phyloP scores from a whole-genome alignment of 2,329 filamentous ascomycete genomes.

The Lecanicillium sp. region DNA sequence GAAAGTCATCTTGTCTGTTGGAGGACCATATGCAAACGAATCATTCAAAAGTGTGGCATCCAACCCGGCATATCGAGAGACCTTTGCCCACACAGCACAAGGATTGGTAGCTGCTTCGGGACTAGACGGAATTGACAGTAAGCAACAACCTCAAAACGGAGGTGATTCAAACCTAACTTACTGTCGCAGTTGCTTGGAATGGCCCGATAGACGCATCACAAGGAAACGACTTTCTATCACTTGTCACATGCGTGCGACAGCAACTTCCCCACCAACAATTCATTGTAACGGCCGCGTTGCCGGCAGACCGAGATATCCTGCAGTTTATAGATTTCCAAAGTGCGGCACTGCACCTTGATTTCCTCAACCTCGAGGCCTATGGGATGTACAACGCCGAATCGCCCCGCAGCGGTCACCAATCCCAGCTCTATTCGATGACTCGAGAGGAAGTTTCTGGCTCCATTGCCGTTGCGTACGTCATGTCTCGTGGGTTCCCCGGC shows the following conservation, averaged over 20 bases:
- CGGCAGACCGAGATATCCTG: constrained; percentile 57
- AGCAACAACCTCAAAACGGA: constrained; percentile 13
- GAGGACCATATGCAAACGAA: constrained; percentile 52
- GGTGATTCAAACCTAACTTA: background rate
- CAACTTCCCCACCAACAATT: constrained; percentile 62
- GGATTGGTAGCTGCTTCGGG: constrained; percentile 62
- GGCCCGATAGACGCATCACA: constrained; percentile 59
- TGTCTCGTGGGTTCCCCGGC: constrained; percentile 56
- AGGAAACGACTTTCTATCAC: constrained; percentile 60
- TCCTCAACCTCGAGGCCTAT: constrained; percentile 73
- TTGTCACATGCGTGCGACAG: constrained; percentile 58
- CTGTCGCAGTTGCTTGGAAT: constrained; percentile 64
- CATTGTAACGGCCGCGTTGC: constrained; percentile 63
- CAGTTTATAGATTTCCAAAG: constrained; percentile 58
- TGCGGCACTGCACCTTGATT: constrained; percentile 59
- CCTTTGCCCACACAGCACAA: constrained; percentile 60
- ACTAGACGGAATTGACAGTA: constrained; percentile 59
- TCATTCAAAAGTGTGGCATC: constrained; percentile 61
- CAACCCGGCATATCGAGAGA: constrained; percentile 51
- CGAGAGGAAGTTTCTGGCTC: constrained; percentile 58
- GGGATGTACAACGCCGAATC: constrained; percentile 71
- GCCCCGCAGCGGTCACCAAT: constrained; percentile 60
- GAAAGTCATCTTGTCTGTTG: constrained; percentile 69
- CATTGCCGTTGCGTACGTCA: constrained; percentile 56
- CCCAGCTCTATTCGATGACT: constrained; percentile 59